Evolutionary conservation across 176 grass and related monocot genomes (phyloP).

Genomic region (Triticum aestivum): IWGSC_CS_RefSeq_v2.1 NC_057798.1:785985595-785986094

Average conservation of each 20-base stretch:
- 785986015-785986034: background rate
- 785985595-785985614: background rate
- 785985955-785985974: background rate
- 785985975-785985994: background rate
- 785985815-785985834: background rate
- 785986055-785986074: background rate
- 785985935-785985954: background rate
- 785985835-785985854: background rate
- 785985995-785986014: background rate
- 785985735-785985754: background rate
- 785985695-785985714: background rate
- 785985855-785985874: background rate
- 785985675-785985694: background rate
- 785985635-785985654: constrained; percentile 28
- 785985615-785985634: background rate
- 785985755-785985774: background rate
- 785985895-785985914: background rate
- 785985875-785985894: background rate
- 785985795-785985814: background rate
- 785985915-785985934: background rate
- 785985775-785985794: background rate
- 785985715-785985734: background rate
- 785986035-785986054: background rate
- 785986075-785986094: no score
- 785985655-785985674: background rate